Evolutionary conservation across 2,329 filamentous ascomycete species (phyloP).

Genomic region (Claviceps digitariae): DNA sequence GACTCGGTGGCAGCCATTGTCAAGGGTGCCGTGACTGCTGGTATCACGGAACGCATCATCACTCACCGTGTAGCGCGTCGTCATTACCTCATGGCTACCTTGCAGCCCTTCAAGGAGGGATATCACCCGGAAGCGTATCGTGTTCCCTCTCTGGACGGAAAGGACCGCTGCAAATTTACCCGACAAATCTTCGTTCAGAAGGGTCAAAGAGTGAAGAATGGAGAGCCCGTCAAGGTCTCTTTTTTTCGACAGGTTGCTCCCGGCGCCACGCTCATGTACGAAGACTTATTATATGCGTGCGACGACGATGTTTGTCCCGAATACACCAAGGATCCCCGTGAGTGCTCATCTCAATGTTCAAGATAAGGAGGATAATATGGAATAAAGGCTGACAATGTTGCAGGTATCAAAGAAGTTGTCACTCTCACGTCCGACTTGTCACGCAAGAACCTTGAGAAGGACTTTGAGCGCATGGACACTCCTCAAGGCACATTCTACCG

Average conservation of each 20-base stretch:
- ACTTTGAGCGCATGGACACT: slow-evolving; percentile 98
- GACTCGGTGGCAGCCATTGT: slow-evolving; percentile 97
- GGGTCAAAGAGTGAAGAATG: slow-evolving; percentile 97
- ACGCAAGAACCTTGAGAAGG: slow-evolving; percentile 96
- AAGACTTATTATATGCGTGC: slow-evolving; percentile 94
- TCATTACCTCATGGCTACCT: slow-evolving; percentile 97
- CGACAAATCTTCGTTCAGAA: slow-evolving; percentile 98
- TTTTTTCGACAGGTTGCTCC: slow-evolving; percentile 98
- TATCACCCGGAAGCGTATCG: slow-evolving; percentile 98
- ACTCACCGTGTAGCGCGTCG: slow-evolving; percentile 93
- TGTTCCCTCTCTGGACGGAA: slow-evolving; percentile 89
- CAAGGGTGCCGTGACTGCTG: slow-evolving; percentile 93
- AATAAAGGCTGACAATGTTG: slow-evolving; percentile 14
- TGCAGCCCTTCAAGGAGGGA: slow-evolving; percentile 97
- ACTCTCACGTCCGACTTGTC: slow-evolving; percentile 94
- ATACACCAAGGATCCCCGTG: slow-evolving; percentile 98
- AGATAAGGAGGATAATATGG: neutral
- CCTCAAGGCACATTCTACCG: slow-evolving; percentile 94
- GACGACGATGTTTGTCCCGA: slow-evolving; percentile 97
- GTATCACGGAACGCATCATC: slow-evolving; percentile 92
- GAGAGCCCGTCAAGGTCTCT: slow-evolving; percentile 95
- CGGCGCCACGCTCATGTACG: slow-evolving; percentile 96
- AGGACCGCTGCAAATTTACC: slow-evolving; percentile 97
- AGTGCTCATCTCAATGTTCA: slow-evolving; percentile 31
- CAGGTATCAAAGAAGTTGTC: slow-evolving; percentile 97